Conservation (phyloP, 768 basidiomycete genomes). For the Leccinum uliginosum region DNA sequence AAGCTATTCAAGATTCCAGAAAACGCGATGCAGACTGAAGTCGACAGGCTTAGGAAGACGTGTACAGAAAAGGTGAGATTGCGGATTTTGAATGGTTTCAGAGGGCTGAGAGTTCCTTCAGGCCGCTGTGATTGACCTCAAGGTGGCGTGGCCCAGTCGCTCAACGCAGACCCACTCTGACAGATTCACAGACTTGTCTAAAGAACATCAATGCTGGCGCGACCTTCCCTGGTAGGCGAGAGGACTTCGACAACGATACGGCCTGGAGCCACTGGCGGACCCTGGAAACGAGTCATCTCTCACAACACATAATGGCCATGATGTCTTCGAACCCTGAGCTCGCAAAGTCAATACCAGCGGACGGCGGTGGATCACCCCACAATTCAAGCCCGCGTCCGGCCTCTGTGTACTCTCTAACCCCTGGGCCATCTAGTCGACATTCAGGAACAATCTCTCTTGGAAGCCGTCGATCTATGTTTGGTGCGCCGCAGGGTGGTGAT, state of each 20-base stretch:
- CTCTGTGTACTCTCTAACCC: constrained; percentile 49
- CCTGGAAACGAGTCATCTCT: constrained; percentile 76
- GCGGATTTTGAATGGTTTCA: not conserved
- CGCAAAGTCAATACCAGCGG: constrained; percentile 70
- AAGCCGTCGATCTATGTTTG: constrained; percentile 60
- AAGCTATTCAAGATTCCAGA: constrained; percentile 72
- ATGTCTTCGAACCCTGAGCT: constrained; percentile 82
- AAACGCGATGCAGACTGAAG: constrained; percentile 63
- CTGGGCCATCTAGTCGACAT: constrained; percentile 41
- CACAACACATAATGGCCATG: constrained; percentile 86
- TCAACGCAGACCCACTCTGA: constrained; percentile 2
- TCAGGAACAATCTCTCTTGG: constrained; percentile 58
- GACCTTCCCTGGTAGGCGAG: constrained; percentile 78
- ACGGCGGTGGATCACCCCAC: constrained; percentile 25
- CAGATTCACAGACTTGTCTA: constrained; percentile 57
- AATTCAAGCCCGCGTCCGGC: constrained; percentile 44
- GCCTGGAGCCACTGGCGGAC: constrained; percentile 85
- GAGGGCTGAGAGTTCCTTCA: constrained; percentile 25
- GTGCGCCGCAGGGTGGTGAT: constrained; percentile 27
- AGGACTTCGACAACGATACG: constrained; percentile 80
- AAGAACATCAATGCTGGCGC: constrained; percentile 86
- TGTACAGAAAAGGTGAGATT: constrained; percentile 70
- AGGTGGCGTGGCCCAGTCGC: constrained; percentile 42
- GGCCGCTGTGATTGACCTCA: constrained; percentile 85
- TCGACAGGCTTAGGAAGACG: constrained; percentile 56